Evolutionary conservation across 2,329 filamentous ascomycete species (phyloP).

Genomic region (Claviceps arundinis): DNA sequence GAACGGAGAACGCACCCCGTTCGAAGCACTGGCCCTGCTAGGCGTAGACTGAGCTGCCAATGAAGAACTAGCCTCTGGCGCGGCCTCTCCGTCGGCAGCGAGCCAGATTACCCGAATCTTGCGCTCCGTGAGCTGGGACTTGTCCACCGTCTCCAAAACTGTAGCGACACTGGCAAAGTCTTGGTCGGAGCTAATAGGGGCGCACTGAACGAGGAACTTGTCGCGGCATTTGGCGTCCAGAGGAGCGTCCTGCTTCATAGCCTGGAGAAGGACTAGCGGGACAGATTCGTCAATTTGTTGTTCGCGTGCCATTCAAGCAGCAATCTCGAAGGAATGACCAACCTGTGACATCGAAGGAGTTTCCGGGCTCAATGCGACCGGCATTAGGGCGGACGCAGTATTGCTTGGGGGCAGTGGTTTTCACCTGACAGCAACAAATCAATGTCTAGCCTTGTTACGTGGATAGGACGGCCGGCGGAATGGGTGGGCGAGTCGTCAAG

Average conservation of each 20-base stretch:
- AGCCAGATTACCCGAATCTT: conserved; percentile 92
- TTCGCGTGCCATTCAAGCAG: neutral
- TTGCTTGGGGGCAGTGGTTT: conserved; percentile 98
- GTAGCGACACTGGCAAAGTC: conserved; percentile 69
- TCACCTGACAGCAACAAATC: conserved; percentile 51
- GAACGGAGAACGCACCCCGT: conserved; percentile 25
- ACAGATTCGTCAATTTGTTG: conserved; percentile 7
- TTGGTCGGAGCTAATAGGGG: conserved; percentile 69
- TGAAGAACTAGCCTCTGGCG: conserved; percentile 12
- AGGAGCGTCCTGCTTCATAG: conserved; percentile 91
- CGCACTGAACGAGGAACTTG: conserved; percentile 95
- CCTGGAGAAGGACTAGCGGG: conserved; percentile 71
- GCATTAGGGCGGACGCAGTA: conserved; percentile 98
- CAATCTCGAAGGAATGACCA: neutral
- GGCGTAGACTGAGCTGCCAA: conserved; percentile 23
- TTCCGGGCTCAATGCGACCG: conserved; percentile 81
- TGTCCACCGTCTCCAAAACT: conserved; percentile 72
- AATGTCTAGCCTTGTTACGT: neutral
- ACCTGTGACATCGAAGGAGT: conserved; percentile 89
- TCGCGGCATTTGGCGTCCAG: conserved; percentile 82
- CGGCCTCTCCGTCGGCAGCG: conserved; percentile 38
- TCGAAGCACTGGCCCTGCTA: conserved; percentile 24
- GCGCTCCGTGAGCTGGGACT: conserved; percentile 71
- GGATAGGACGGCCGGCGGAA: too few species aligned
- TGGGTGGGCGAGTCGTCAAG: neutral